phyloP scores from a whole-genome alignment of 2,329 filamentous ascomycete genomes.

The Microcera coccophila region DNA sequence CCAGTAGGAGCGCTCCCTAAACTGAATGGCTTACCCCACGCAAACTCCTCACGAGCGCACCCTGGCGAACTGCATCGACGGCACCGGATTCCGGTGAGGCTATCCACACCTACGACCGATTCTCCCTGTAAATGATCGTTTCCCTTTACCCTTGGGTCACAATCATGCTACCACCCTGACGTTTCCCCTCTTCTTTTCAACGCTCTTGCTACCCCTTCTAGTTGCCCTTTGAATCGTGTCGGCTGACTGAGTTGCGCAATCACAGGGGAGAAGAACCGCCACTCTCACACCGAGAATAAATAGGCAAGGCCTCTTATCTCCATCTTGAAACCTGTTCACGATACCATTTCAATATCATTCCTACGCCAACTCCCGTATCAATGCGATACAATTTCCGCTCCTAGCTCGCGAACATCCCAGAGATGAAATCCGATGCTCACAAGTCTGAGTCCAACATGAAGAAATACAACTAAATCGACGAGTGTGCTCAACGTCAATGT shows the following conservation, averaged over 20 bases:
- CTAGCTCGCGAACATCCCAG: constrained; percentile 54
- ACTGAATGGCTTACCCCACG: not conserved
- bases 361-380: constrained; percentile 9
- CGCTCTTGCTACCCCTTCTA: no score
- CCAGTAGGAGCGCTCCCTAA: not conserved
- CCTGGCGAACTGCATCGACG: not conserved
- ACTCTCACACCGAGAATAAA: not conserved
- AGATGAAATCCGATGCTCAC: constrained; percentile 43
- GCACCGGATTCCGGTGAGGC: not conserved
- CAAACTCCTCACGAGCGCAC: not conserved
- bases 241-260: not conserved
- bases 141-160: not conserved
- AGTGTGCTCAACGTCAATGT: not conserved
- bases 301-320: not conserved
- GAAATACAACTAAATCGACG: no score
- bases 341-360: constrained; percentile 4
- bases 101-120: not conserved
- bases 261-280: not conserved
- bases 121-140: not conserved
- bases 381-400: constrained; percentile 58
- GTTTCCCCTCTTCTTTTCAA: not conserved
- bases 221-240: not conserved
- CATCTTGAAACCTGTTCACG: not conserved
- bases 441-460: constrained; percentile 55
- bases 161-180: not conserved